Conservation (phyloP, 1,284 basidiomycete genomes). For the Inonotus obliquus region DNA sequence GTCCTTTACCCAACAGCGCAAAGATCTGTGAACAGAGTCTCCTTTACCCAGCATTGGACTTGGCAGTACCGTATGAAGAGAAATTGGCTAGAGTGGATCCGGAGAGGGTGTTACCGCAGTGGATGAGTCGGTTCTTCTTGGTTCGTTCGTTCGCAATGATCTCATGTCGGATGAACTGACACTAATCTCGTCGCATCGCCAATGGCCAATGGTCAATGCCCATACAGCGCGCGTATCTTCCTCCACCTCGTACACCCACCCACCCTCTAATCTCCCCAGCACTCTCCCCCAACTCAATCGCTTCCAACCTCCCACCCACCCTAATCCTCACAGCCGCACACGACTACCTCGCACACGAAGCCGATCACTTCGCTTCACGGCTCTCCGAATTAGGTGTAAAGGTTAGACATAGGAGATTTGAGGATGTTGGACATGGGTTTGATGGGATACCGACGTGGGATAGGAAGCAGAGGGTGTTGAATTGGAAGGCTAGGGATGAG, state of each 20-base stretch:
- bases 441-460: constrained; percentile 23
- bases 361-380: constrained; percentile 22
- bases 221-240: constrained; percentile 23
- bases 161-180: background rate
- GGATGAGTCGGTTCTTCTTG: constrained; percentile 24
- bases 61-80: constrained; percentile 23
- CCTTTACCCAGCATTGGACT: constrained; percentile 24
- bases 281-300: constrained; percentile 19
- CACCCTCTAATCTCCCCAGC: constrained; percentile 25
- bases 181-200: too few species aligned
- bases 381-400: constrained; percentile 17
- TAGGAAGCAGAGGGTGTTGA: constrained; percentile 19
- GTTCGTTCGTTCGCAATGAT: background rate
- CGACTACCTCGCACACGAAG: constrained; percentile 26
- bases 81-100: constrained; percentile 24
- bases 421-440: constrained; percentile 26
- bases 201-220: too few species aligned
- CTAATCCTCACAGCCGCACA: constrained; percentile 25
- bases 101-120: constrained; percentile 22
- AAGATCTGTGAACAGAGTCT: constrained; percentile 20
- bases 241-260: constrained; percentile 18
- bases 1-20: constrained; percentile 18
- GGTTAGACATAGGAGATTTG: constrained; percentile 21
- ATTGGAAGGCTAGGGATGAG: constrained; percentile 22
- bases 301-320: constrained; percentile 22